A percentile compares a stretch with the other conserved stretches of the same genome.
Conservation (phyloP, 768 basidiomycete species). For the Mycena epipterygia region DNA sequence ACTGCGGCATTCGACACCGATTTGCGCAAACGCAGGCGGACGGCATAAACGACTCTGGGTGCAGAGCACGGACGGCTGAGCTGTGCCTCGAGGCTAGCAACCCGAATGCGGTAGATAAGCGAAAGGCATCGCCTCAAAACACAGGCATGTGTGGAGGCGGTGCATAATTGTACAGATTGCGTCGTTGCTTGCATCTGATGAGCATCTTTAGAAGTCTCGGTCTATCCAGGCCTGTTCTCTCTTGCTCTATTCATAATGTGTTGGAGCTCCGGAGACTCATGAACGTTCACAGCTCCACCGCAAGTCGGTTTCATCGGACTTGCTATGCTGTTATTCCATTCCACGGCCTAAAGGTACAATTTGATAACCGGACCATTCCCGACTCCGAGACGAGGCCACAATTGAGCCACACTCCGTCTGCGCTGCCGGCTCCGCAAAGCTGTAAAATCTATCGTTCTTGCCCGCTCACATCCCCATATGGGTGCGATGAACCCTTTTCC, state of each 20-base stretch:
- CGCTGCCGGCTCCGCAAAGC: not conserved
- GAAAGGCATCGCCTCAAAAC: not conserved
- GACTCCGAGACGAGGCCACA: no score
- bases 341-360: no score
- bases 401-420: no score
- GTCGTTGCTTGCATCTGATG: no score
- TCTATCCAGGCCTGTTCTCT: no score
- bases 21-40: no score
- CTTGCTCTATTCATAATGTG: not conserved
- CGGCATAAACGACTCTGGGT: no score
- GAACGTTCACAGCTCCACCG: not conserved
- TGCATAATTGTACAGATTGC: not conserved
- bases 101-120: not conserved
- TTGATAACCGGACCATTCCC: no score
- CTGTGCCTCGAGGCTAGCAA: not conserved
- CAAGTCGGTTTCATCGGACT: not conserved
- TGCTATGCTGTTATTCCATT: not conserved
- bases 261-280: not conserved
- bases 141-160: not conserved
- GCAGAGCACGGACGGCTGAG: no score
- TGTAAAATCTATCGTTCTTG: not conserved
- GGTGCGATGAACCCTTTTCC: conserved; percentile 2
- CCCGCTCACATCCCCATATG: not conserved
- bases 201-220: no score
- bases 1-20: no score